A percentile compares a stretch with the other conserved stretches of the same genome.
Conservation (phyloP, 1,284 basidiomycete species). For the Rhodotorula mucilaginosa region DNA sequence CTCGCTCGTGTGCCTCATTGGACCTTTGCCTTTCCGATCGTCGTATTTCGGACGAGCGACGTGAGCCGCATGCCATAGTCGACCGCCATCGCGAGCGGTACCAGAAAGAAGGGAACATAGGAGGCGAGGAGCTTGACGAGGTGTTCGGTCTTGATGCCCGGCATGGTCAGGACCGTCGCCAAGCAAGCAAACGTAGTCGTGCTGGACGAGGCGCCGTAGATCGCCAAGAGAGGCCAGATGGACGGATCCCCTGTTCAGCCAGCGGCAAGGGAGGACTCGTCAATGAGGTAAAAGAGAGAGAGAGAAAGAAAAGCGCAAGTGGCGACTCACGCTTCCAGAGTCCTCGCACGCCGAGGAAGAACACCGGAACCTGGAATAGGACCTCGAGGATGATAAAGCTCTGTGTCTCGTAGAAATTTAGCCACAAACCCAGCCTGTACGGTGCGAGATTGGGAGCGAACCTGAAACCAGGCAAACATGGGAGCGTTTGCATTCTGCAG, state of each 20-base stretch:
- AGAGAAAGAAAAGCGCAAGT: not conserved
- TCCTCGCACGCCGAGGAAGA: slow-evolving; percentile 64
- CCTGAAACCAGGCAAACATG: slow-evolving; percentile 59
- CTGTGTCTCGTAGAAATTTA: not conserved
- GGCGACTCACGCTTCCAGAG: slow-evolving; percentile 61
- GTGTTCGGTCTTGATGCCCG: slow-evolving; percentile 38
- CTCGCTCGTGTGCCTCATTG: not conserved
- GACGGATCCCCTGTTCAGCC: slow-evolving; percentile 53
- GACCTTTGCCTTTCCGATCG: not conserved
- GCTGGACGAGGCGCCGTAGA: slow-evolving; percentile 72
- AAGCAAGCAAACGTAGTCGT: slow-evolving; percentile 75
- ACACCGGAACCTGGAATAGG: slow-evolving; percentile 72
- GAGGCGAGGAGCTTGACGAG: slow-evolving; percentile 60
- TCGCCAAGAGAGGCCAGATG: slow-evolving; percentile 61
- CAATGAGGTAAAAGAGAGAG: not conserved
- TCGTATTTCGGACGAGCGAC: no score
- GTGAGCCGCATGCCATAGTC: slow-evolving; percentile 64
- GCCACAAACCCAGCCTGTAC: not conserved
- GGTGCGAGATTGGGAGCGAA: not conserved
- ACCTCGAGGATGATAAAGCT: slow-evolving; percentile 64
- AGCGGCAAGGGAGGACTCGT: not conserved
- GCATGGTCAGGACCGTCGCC: slow-evolving; percentile 58
- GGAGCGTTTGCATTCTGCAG: slow-evolving; percentile 55
- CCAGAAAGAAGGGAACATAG: slow-evolving; percentile 71
- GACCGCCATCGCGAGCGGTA: slow-evolving; percentile 67